Percentiles rank a stretch among this genome's conserved stretches.
These are phyloP conservation scores for Penicillium sp. DNA, from an alignment of 2,329 filamentous ascomycete species.

Conservation along the genomic window DNA sequence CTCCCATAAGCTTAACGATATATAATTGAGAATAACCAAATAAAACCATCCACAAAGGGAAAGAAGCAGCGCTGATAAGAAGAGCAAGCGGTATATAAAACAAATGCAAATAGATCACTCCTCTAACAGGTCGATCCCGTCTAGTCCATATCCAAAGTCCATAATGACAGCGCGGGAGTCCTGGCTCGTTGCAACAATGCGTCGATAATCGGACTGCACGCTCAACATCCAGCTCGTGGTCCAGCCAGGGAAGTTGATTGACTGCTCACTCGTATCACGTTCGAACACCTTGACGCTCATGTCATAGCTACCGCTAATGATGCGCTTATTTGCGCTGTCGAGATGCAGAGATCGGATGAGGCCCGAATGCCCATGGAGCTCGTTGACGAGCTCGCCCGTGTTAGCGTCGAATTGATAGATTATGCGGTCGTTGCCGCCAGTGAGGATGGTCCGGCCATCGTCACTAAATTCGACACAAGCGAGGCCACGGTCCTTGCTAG, in stretches of 20 bases:
- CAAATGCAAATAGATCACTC: conserved; percentile 26
- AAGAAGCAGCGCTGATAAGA: conserved; percentile 17
- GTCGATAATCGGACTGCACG: conserved; percentile 90
- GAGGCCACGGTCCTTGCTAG: conserved; percentile 84
- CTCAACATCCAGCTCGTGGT: conserved; percentile 95
- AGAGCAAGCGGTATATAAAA: conserved; percentile 9
- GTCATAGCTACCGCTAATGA: conserved; percentile 92
- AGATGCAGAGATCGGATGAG: conserved; percentile 89
- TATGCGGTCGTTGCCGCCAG: conserved; percentile 89
- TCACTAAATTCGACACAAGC: conserved; percentile 96
- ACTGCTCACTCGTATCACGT: conserved; percentile 71
- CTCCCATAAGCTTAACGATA: neutral
- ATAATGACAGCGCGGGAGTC: conserved; percentile 89
- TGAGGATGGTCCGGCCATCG: conserved; percentile 88
- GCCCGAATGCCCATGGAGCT: conserved; percentile 77
- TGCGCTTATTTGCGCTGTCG: conserved; percentile 78
- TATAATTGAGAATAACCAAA: neutral
- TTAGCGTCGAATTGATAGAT: conserved; percentile 96
- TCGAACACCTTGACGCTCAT: conserved; percentile 94
- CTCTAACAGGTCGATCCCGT: conserved; percentile 53
- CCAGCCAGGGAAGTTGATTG: conserved; percentile 89
- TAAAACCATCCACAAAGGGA: neutral
- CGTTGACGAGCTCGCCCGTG: conserved; percentile 77
- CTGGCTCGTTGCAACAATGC: conserved; percentile 92
- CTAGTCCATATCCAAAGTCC: conserved; percentile 72